Base-by-base conservation (phyloP, 2,329 filamentous ascomycete species). In the Phymatotrichopsis omnivora region DNA sequence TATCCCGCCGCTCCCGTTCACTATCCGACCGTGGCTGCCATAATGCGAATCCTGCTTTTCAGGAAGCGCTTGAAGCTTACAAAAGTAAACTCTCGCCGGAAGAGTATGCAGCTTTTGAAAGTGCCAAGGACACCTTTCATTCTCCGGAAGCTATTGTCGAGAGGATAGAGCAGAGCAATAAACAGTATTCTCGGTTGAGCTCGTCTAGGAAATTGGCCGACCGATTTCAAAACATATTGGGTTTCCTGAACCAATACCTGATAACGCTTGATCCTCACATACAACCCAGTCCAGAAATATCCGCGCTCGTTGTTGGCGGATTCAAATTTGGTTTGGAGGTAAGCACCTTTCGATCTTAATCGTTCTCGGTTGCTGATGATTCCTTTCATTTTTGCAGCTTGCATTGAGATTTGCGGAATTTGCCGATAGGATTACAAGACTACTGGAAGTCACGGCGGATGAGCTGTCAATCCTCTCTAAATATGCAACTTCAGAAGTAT, bases 331-430 rank as follows among this genome's bases (percentile, higher is more conserved):
- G 40, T 11, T 28, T 46, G n/a, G n/a, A n/a, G n/a, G n/a, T n/a
- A n/a, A n/a, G n/a, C n/a, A n/a, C n/a, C n/a, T n/a, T n/a, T n/a
- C n/a, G n/a, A n/a, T n/a, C n/a, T n/a, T n/a, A n/a, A n/a, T n/a
- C n/a, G n/a, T n/a, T n/a, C n/a, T n/a, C n/a, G n/a, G n/a, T n/a
- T n/a, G n/a, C n/a, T n/a, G n/a, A n/a, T n/a, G n/a, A n/a, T n/a
- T n/a, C n/a, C n/a, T n/a, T n/a, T n/a, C n/a, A n/a, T n/a, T 7
- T 27, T 27, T 10, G 20, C 7, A 45, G 42, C 27, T 45, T 30
- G 42, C 32, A 14, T 37, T 45, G 20, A 23, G 43, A n/a, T 46
- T 46, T 16, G 34, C 41, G 14, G 43, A 41, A 7, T 41, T 46
- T 7, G 39, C 41, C n/a, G 35, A 46, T 5, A 41, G 31, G n/a